Base-by-base conservation (phyloP, 1,139 yeast genomes). In the Candida sp. region DNA sequence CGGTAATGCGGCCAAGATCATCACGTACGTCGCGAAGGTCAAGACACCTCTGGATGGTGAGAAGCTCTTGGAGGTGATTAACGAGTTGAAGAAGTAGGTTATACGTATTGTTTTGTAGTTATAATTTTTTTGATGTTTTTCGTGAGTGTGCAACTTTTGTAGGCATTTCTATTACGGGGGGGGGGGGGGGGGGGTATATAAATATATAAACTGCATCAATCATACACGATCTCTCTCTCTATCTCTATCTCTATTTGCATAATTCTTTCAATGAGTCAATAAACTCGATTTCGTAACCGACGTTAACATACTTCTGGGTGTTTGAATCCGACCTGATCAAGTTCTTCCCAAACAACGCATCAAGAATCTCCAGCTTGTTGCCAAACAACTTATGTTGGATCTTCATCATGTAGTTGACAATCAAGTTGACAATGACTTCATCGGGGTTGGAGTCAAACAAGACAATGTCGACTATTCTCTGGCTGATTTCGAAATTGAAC, bases 1-100 rank as follows among this genome's bases (percentile, higher is more conserved):
- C 3, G 66, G 72, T 2, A 60, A 50, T 7, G 80, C 68, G 11
- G 72, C 63, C 28, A 57, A 62, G 3, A 62, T 77, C 46, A 84
- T 81, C 33, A 86, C 92, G 0, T 90, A 81, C 63, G 75, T 90
- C 45, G 72, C 88, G 33, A 84, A 84, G 60, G 96, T 92, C 40
- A 93, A 92, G 70, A 73, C 79, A 2, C 63, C 76, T 4, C 68
- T 60, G n/a, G 97, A 90, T 67, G 97, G 92, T 23, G 74, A 80
- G 42, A 83, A 80, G 51, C 77, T 93, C 52, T 69, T 81, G 32
- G 75, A 77, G 8, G 73, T 81, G 7, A 73, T 91, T 51, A 82
- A 86, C 58, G 78, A 76, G 17, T 46, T 42, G 12, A 55, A 56
- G 44, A 8, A 45, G 25, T 38, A 35, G 31, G 25, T 9, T 31